These are phyloP conservation scores for Albatrellus sp. DNA, from an alignment of 1,284 basidiomycete species.

Conservation along the genomic window DNA sequence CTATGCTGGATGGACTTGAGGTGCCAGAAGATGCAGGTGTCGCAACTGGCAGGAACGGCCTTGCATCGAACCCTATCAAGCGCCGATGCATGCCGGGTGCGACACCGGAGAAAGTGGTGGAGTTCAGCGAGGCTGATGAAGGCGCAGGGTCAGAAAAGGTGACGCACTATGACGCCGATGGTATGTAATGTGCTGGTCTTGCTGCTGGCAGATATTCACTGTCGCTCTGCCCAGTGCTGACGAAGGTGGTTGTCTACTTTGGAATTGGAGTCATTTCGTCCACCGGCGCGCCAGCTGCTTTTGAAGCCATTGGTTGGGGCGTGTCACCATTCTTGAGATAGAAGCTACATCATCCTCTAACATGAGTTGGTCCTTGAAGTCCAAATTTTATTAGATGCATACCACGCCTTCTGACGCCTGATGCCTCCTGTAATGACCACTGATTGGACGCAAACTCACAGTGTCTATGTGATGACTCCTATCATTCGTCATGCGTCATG, in stretches of 20 bases:
- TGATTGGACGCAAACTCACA: no score
- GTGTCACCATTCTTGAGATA: slow-evolving; percentile 16
- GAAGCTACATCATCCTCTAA: not conserved
- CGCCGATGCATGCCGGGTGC: not conserved
- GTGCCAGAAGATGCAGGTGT: slow-evolving; percentile 16
- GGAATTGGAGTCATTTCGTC: slow-evolving; percentile 69
- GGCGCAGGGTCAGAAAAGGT: slow-evolving; percentile 23
- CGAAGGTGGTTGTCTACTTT: slow-evolving; percentile 84
- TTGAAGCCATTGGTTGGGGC: slow-evolving; percentile 61
- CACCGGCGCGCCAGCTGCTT: slow-evolving; percentile 53
- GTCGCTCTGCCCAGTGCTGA: slow-evolving; percentile 47
- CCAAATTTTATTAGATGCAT: no score
- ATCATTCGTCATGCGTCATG: no score
- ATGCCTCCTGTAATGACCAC: no score
- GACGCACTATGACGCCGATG: slow-evolving; percentile 79
- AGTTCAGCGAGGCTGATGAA: slow-evolving; percentile 15
- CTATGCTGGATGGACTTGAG: slow-evolving; percentile 24
- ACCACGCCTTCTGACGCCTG: no score
- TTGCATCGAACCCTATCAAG: slow-evolving; percentile 2
- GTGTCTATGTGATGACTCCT: no score
- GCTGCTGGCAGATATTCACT: slow-evolving; percentile 8
- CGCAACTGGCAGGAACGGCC: slow-evolving; percentile 5
- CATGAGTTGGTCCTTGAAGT: no score
- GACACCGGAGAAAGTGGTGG: slow-evolving; percentile 18
- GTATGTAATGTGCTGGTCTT: slow-evolving; percentile 25